A percentile compares a stretch with the other conserved stretches of the same genome.
These are phyloP conservation scores for Moesziomyces globuligerus DNA, from an alignment of 1,284 basidiomycete genomes.

Conservation along the genomic window DNA sequence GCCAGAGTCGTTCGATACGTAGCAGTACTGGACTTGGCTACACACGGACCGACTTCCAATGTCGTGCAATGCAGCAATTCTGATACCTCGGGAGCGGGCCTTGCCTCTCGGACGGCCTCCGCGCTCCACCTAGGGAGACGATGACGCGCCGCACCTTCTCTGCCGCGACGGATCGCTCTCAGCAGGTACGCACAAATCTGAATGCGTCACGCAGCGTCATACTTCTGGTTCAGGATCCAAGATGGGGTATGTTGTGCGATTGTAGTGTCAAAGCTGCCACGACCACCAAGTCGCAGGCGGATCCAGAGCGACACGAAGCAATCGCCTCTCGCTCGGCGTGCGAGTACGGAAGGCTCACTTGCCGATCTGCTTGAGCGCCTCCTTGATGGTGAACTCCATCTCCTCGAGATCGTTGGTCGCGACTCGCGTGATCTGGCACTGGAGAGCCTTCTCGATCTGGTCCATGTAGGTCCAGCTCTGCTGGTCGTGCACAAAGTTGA, in stretches of 20 bases:
- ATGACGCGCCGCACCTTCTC: too few species aligned
- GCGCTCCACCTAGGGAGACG: constrained; percentile 10
- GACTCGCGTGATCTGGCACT: constrained; percentile 61
- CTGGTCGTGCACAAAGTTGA: constrained; percentile 67
- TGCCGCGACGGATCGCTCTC: too few species aligned
- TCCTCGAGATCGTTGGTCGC: constrained; percentile 65
- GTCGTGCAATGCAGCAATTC: too few species aligned
- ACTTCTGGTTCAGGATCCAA: not conserved
- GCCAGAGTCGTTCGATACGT: too few species aligned
- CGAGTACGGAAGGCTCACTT: constrained; percentile 23
- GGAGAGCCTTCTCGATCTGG: constrained; percentile 62
- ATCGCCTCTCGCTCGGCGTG: too few species aligned
- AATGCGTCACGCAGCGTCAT: not conserved
- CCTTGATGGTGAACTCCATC: constrained; percentile 66
- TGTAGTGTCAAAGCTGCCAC: constrained; percentile 1
- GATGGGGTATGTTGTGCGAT: constrained; percentile 21
- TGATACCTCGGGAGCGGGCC: too few species aligned
- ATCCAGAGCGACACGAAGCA: not conserved
- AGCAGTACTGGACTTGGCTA: too few species aligned
- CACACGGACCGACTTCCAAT: too few species aligned
- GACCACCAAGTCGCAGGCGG: not conserved
- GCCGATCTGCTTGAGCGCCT: constrained; percentile 54
- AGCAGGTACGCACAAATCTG: too few species aligned
- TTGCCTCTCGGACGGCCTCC: constrained; percentile 5
- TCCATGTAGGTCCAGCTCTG: constrained; percentile 63